Percentiles rank a stretch among this genome's conserved stretches.
These are phyloP conservation scores for Akanthomyces muscarius DNA, from an alignment of 2,329 filamentous ascomycete genomes.

Conservation along the genomic window DNA sequence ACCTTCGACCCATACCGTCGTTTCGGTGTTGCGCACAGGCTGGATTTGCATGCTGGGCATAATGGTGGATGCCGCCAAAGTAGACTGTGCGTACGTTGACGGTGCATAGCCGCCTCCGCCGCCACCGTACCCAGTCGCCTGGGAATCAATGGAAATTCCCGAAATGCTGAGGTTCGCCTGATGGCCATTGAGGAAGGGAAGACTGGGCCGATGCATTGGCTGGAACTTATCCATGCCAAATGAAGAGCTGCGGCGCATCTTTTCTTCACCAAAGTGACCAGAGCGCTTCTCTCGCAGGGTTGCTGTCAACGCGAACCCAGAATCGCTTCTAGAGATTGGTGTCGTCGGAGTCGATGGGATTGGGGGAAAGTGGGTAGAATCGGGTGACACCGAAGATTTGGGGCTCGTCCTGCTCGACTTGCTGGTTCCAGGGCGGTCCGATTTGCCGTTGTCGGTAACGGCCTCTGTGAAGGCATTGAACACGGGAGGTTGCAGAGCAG, in stretches of 20 bases:
- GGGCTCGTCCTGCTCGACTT: constrained; percentile 60
- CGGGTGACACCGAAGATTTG: constrained; percentile 66
- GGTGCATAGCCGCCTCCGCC: constrained; percentile 64
- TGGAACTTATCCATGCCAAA: constrained; percentile 74
- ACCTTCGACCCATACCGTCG: constrained; percentile 77
- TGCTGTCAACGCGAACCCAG: constrained; percentile 79
- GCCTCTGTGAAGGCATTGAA: constrained; percentile 90
- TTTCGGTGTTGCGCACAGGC: constrained; percentile 73
- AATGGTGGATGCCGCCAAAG: constrained; percentile 76
- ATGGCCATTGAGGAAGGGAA: constrained; percentile 69
- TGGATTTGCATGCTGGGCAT: constrained; percentile 83
- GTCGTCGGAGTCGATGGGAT: constrained; percentile 72
- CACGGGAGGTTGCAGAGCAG: constrained; percentile 58
- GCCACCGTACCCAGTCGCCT: constrained; percentile 61
- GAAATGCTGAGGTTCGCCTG: constrained; percentile 57
- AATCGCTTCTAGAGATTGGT: constrained; percentile 84
- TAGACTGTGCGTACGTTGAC: constrained; percentile 82
- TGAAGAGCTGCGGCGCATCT: constrained; percentile 85
- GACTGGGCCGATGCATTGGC: constrained; percentile 63
- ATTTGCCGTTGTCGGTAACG: constrained; percentile 59
- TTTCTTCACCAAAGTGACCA: constrained; percentile 77
- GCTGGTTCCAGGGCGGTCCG: constrained; percentile 75
- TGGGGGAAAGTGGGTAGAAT: constrained; percentile 72
- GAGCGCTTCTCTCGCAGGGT: constrained; percentile 92
- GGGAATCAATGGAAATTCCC: constrained; percentile 57